phyloP scores from a whole-genome alignment of 768 basidiomycete genomes.

The Multifurca ochricompacta region DNA sequence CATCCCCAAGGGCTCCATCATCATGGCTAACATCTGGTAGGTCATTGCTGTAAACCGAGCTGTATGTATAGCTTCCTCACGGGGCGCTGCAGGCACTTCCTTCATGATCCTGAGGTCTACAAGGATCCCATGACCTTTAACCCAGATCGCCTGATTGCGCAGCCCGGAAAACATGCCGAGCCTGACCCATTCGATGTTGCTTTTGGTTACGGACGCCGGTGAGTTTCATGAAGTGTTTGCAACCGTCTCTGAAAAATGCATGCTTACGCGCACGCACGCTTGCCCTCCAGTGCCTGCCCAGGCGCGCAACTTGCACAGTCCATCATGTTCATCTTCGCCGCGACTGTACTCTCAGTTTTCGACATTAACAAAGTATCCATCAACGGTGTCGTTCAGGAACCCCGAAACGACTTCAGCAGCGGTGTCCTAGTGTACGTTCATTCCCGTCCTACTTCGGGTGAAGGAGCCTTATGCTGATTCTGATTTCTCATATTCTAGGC shows the following conservation, averaged over 20 bases:
- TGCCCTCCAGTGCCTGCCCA: slow-evolving; percentile 15
- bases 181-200: slow-evolving; percentile 18
- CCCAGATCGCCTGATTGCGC: slow-evolving; percentile 27
- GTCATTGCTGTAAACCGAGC: no score
- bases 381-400: slow-evolving; percentile 19
- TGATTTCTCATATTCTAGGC: slow-evolving; percentile 5
- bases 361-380: slow-evolving; percentile 14
- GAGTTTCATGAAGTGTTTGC: background rate
- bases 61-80: no score
- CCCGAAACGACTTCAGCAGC: slow-evolving; percentile 12
- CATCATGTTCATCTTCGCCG: slow-evolving; percentile 18
- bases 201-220: slow-evolving; percentile 27
- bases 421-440: slow-evolving; percentile 17
- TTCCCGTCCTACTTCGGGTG: background rate
- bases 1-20: slow-evolving; percentile 33
- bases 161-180: slow-evolving; percentile 18
- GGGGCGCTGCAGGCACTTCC: slow-evolving; percentile 23
- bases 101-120: slow-evolving; percentile 27
- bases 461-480: background rate
- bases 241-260: no score
- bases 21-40: slow-evolving; percentile 32
- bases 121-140: slow-evolving; percentile 26
- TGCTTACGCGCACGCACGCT: background rate
- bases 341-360: slow-evolving; percentile 21
- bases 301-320: slow-evolving; percentile 20